A percentile compares a stretch with the other conserved stretches of the same genome.
phyloP scores from a whole-genome alignment of 2,329 filamentous ascomycete genomes.

The Hymenoscyphus fructigenus region DNA sequence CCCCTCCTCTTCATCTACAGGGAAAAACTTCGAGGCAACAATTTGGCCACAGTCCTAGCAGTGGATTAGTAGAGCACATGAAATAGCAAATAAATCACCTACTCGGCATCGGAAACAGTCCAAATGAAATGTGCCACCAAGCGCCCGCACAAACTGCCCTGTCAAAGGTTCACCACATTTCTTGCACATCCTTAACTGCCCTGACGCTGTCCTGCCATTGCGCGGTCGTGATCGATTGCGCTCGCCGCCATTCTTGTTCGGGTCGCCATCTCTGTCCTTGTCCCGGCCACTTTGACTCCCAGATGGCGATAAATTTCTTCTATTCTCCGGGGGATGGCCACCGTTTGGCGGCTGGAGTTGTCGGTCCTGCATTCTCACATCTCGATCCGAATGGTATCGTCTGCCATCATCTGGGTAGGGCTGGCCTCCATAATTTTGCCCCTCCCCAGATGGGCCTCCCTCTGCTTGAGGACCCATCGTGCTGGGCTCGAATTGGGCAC shows the following conservation, averaged over 20 bases:
- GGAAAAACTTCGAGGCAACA: slow-evolving; percentile 98
- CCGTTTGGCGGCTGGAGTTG: slow-evolving; percentile 31
- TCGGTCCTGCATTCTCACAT: slow-evolving; percentile 18
- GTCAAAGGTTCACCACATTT: slow-evolving; percentile 87
- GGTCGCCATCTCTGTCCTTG: slow-evolving; percentile 24
- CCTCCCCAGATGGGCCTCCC: slow-evolving; percentile 36
- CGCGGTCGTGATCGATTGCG: slow-evolving; percentile 56
- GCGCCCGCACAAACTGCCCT: slow-evolving; percentile 91
- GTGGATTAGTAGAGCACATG: slow-evolving; percentile 18
- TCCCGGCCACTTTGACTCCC: slow-evolving; percentile 32
- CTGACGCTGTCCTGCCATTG: slow-evolving; percentile 55
- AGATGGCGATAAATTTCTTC: slow-evolving; percentile 22
- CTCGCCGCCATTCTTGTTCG: slow-evolving; percentile 47
- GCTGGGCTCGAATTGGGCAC: slow-evolving; percentile 9
- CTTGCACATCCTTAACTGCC: slow-evolving; percentile 68
- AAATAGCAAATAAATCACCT: slow-evolving; percentile 31
- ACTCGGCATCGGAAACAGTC: slow-evolving; percentile 98
- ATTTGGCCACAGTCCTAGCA: slow-evolving; percentile 90
- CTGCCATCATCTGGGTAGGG: slow-evolving; percentile 19
- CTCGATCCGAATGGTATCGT: slow-evolving; percentile 24
- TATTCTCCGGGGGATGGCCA: slow-evolving; percentile 31
- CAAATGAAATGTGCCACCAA: slow-evolving; percentile 92
- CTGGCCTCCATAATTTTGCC: slow-evolving; percentile 25
- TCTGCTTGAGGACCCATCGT: slow-evolving; percentile 40
- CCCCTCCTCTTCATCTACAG: slow-evolving; percentile 86